Evolutionary conservation across 192 early-diverging fungal genomes (phyloP).

Genomic region (Fimicolochytrium jonesii): DNA sequence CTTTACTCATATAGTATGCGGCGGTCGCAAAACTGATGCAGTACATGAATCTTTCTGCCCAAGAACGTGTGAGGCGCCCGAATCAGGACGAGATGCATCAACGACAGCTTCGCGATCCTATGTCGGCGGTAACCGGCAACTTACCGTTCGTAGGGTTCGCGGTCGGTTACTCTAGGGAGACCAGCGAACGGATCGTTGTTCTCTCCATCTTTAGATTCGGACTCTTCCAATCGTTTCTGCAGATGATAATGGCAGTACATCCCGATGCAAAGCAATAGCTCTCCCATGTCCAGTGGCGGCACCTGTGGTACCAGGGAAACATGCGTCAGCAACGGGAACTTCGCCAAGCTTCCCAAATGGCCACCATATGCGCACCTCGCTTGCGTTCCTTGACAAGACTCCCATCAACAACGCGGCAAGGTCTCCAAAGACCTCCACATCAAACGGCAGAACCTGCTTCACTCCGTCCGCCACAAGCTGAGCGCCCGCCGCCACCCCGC

Average conservation of each 20-base stretch:
- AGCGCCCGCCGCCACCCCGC: neutral
- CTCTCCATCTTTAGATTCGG: neutral
- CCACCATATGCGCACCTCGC: constrained; percentile 1
- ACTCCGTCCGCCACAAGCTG: constrained; percentile 3
- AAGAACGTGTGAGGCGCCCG: no score
- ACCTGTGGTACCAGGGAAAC: neutral
- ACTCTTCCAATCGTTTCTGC: constrained; percentile 12
- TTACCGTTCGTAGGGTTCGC: constrained; percentile 14
- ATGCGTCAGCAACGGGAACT: neutral
- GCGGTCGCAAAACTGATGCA: constrained; percentile 21
- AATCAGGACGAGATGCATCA: no score
- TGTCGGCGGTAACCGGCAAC: neutral
- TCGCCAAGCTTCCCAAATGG: neutral
- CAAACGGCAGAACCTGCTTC: constrained; percentile 11
- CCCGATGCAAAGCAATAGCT: constrained; percentile 16
- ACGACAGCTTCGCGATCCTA: no score
- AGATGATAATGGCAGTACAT: constrained; percentile 24
- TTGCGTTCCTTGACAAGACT: constrained; percentile 13
- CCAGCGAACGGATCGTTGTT: neutral
- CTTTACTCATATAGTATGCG: neutral
- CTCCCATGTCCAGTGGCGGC: constrained; percentile 20
- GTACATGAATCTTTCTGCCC: constrained; percentile 3
- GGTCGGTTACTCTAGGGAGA: constrained; percentile 12
- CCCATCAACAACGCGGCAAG: constrained; percentile 5
- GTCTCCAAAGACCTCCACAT: constrained; percentile 18